Percentiles rank a stretch among this genome's conserved stretches.
Conservation (phyloP, 257 asterid genomes). For the Solanum lignicaule region DNA sequence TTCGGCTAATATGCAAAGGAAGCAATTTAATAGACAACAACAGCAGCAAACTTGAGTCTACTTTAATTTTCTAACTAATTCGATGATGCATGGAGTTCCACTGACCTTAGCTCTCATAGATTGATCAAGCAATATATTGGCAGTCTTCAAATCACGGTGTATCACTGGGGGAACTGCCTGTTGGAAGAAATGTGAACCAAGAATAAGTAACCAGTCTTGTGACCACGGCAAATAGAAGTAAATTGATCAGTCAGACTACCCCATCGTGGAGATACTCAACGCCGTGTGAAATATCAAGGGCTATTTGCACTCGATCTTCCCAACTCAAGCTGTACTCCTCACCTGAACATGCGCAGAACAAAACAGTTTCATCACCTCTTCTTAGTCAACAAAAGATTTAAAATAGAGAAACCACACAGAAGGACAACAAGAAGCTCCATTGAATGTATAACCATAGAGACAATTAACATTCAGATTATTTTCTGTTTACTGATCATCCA, state of each 20-base stretch:
- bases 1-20: background rate
- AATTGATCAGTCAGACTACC: conserved; percentile 34
- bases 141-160: conserved; percentile 85
- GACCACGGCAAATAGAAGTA: background rate
- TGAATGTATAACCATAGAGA: background rate
- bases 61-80: background rate
- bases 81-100: background rate
- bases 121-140: conserved; percentile 71
- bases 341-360: conserved; percentile 24
- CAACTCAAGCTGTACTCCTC: conserved; percentile 65
- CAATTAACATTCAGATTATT: background rate
- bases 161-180: conserved; percentile 96
- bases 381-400: background rate
- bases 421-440: background rate
- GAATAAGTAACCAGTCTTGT: background rate
- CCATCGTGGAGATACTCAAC: conserved; percentile 96
- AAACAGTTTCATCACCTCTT: conserved; percentile 1
- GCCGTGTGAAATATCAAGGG: conserved; percentile 90
- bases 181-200: conserved; percentile 16
- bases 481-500: background rate
- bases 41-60: background rate
- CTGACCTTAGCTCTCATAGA: conserved; percentile 86
- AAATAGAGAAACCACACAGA: conserved; percentile 4
- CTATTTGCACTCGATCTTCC: conserved; percentile 88
- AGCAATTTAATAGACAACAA: background rate